phyloP scores from a whole-genome alignment of 768 basidiomycete species.

The Suillus hirtellus region DNA sequence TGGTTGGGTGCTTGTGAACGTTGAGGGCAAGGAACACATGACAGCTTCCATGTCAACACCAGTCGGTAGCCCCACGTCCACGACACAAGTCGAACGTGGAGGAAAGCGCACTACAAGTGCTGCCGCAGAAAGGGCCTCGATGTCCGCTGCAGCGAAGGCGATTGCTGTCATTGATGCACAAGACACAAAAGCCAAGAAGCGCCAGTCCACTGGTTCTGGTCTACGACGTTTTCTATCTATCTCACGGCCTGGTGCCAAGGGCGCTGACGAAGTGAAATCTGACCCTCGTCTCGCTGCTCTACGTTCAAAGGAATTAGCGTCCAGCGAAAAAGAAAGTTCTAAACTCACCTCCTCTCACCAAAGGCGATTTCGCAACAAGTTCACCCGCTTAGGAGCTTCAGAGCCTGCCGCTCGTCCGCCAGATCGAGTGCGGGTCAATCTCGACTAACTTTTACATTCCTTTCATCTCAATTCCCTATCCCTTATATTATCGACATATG shows the following conservation, averaged over 20 bases:
- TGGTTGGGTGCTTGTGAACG: slow-evolving; percentile 69
- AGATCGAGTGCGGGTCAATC: slow-evolving; percentile 38
- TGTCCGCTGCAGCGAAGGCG: slow-evolving; percentile 58
- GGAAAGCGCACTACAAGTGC: slow-evolving; percentile 19
- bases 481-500: slow-evolving; percentile 5
- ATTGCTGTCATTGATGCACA: slow-evolving; percentile 62
- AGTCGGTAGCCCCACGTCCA: slow-evolving; percentile 28
- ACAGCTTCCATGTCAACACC: slow-evolving; percentile 26
- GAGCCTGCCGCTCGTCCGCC: slow-evolving; percentile 32
- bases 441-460: slow-evolving; percentile 29
- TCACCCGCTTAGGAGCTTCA: slow-evolving; percentile 28
- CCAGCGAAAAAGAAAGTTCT: slow-evolving; percentile 16
- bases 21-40: slow-evolving; percentile 45
- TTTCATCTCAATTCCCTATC: slow-evolving; percentile 12
- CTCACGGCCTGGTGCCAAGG: slow-evolving; percentile 30
- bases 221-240: slow-evolving; percentile 34
- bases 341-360: slow-evolving; percentile 18
- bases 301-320: slow-evolving; percentile 29
- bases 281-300: slow-evolving; percentile 25
- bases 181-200: slow-evolving; percentile 35
- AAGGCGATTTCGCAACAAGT: slow-evolving; percentile 31
- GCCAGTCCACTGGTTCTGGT: slow-evolving; percentile 31
- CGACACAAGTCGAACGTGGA: slow-evolving; percentile 28
- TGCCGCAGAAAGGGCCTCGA: slow-evolving; percentile 31
- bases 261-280: slow-evolving; percentile 29